phyloP scores from a whole-genome alignment of 2,329 filamentous ascomycete species.

The Seiridium cupressi region DNA sequence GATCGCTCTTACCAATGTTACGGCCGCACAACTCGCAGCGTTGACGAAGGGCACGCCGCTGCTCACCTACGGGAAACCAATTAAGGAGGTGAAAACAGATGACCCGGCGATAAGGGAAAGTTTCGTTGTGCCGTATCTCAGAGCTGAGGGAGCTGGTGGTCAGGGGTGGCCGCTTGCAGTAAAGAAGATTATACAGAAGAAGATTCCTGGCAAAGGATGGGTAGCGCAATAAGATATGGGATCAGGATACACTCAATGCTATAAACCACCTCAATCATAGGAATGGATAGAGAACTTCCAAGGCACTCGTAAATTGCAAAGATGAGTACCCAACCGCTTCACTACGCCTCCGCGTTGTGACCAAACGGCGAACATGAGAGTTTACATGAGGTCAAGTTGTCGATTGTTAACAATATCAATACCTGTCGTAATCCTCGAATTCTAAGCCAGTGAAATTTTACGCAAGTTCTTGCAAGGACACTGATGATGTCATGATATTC shows the following conservation, averaged over 20 bases:
- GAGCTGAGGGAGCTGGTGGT: constrained; percentile 64
- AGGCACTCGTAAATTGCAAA: too few species aligned
- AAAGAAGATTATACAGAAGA: constrained; percentile 80
- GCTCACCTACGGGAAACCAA: constrained; percentile 82
- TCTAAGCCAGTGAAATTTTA: too few species aligned
- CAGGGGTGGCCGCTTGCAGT: constrained; percentile 83
- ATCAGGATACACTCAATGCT: neutral
- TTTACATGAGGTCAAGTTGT: too few species aligned
- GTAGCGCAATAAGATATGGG: constrained; percentile 52
- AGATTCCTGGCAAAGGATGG: constrained; percentile 72
- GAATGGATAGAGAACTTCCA: too few species aligned
- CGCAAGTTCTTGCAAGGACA: too few species aligned
- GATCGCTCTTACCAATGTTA: constrained; percentile 81
- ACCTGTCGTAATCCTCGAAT: too few species aligned
- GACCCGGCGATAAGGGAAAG: constrained; percentile 61
- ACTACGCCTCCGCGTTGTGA: too few species aligned
- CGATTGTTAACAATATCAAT: too few species aligned
- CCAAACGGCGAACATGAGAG: too few species aligned
- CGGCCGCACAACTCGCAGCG: constrained; percentile 70
- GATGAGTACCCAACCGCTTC: too few species aligned
- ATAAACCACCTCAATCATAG: neutral
- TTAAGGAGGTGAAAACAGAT: constrained; percentile 70
- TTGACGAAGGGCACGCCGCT: constrained; percentile 84
- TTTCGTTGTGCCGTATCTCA: constrained; percentile 77
- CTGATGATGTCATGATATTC: too few species aligned